Conservation (phyloP, 495 filamentous ascomycete species). For the Xylaria palmicola region DNA sequence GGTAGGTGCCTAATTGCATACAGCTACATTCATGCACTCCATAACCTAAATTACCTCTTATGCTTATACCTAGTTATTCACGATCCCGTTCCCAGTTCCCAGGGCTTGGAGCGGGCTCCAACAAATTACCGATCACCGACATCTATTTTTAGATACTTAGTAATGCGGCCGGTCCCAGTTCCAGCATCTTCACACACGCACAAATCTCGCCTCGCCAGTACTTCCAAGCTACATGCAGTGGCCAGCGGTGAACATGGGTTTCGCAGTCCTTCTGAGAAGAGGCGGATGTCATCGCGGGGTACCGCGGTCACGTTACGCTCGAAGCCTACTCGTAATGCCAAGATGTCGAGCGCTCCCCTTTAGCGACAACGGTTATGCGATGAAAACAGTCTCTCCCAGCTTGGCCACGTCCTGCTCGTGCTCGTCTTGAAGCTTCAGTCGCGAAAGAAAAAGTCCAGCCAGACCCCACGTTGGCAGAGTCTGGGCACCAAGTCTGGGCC, state of each 20-base stretch:
- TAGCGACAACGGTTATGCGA: constrained; percentile 27
- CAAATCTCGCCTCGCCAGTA: constrained; percentile 15
- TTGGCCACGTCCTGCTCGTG: background rate
- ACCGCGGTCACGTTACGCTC: constrained; percentile 2
- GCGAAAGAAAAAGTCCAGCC: constrained; percentile 4
- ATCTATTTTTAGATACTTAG: constrained; percentile 14
- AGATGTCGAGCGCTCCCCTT: constrained; percentile 35
- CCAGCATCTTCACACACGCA: constrained; percentile 3
- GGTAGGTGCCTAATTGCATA: too few relatives aligned
- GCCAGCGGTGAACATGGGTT: background rate
- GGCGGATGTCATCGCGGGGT: constrained; percentile 6
- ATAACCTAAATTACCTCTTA: too few relatives aligned
- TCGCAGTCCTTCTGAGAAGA: background rate
- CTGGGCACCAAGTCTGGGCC: background rate
- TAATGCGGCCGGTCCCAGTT: background rate
- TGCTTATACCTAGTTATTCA: too few relatives aligned
- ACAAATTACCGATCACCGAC: constrained; percentile 4
- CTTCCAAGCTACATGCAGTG: constrained; percentile 12
- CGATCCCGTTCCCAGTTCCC: background rate
- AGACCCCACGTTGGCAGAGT: background rate
- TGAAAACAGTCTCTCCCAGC: constrained; percentile 20
- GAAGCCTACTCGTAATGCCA: constrained; percentile 27
- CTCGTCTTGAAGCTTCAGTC: constrained; percentile 2
- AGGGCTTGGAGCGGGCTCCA: background rate
- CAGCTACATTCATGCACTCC: too few relatives aligned